phyloP scores from a whole-genome alignment of 257 asterid species.

The Lycium barbarum region DNA sequence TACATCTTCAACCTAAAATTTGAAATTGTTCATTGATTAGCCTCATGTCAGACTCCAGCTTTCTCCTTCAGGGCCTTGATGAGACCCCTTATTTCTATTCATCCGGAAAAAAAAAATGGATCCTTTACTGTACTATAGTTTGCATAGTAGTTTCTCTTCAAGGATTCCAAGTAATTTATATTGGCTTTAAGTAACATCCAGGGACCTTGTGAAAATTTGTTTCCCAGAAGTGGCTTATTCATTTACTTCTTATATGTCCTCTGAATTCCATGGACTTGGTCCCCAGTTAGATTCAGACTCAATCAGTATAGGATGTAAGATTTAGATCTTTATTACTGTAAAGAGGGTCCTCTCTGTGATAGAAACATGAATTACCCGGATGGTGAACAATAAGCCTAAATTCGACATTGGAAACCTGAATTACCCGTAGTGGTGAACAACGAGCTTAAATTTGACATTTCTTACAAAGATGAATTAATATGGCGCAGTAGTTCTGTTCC shows the following conservation, averaged over 20 bases:
- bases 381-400: not conserved
- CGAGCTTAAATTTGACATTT: not conserved
- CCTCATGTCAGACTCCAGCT: not conserved
- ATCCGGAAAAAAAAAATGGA: not conserved
- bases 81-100: not conserved
- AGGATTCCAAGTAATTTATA: not conserved
- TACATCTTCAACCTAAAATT: not conserved
- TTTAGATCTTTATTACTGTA: not conserved
- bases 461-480: not conserved
- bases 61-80: constrained; percentile 17
- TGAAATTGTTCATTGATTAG: constrained; percentile 11
- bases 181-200: not conserved
- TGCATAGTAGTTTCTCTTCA: not conserved
- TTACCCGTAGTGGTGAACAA: not conserved
- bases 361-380: not conserved
- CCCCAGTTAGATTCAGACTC: not conserved
- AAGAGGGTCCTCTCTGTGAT: not conserved
- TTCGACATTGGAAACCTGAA: not conserved
- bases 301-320: not conserved
- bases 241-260: not conserved
- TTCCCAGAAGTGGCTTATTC: not conserved
- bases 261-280: constrained; percentile 15
- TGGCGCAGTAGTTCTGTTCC: not conserved
- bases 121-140: not conserved
- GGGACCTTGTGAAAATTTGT: constrained; percentile 12